Evolutionary conservation across 2,329 filamentous ascomycete genomes (phyloP).

Genomic region (Myriosclerotinia duriaeana): DNA sequence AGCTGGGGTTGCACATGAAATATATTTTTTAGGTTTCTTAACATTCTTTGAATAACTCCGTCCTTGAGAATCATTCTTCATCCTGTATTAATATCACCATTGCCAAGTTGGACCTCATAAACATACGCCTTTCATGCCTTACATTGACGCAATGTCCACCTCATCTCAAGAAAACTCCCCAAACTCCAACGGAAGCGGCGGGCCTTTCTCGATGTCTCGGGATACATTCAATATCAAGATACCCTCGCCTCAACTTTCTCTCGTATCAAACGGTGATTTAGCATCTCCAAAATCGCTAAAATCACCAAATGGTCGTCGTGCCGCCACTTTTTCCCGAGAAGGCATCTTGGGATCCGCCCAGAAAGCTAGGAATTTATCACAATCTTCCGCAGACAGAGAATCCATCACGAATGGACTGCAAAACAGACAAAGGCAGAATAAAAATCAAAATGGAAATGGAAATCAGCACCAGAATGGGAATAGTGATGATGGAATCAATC

Average conservation of each 20-base stretch:
- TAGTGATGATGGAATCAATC: slow-evolving; percentile 57
- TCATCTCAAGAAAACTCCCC: slow-evolving; percentile 39
- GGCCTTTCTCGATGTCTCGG: slow-evolving; percentile 38
- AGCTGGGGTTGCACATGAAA: slow-evolving; percentile 21
- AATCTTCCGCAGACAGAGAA: slow-evolving; percentile 50
- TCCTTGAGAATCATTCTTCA: neutral
- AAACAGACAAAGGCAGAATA: slow-evolving; percentile 39
- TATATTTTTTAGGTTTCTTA: slow-evolving; percentile 9
- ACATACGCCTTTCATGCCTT: slow-evolving; percentile 23
- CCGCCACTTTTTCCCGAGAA: slow-evolving; percentile 54
- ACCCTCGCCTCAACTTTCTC: slow-evolving; percentile 35
- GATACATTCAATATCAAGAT: slow-evolving; percentile 39
- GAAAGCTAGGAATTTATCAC: slow-evolving; percentile 56
- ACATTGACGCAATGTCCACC: slow-evolving; percentile 36
- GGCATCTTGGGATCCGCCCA: slow-evolving; percentile 54
- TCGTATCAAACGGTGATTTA: slow-evolving; percentile 32
- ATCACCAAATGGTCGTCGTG: slow-evolving; percentile 50
- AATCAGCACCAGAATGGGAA: slow-evolving; percentile 19
- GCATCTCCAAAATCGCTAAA: slow-evolving; percentile 45
- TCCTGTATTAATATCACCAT: neutral
- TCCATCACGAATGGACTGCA: slow-evolving; percentile 44
- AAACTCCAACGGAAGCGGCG: slow-evolving; percentile 33
- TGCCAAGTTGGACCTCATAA: slow-evolving; percentile 26
- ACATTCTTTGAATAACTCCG: slow-evolving; percentile 3
- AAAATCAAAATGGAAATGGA: slow-evolving; percentile 17